Evolutionary conservation across 805 yeast genomes (phyloP), one percentile per base, ranked within the genome.

Genomic region (Kluyveromyces lactis): DNA sequence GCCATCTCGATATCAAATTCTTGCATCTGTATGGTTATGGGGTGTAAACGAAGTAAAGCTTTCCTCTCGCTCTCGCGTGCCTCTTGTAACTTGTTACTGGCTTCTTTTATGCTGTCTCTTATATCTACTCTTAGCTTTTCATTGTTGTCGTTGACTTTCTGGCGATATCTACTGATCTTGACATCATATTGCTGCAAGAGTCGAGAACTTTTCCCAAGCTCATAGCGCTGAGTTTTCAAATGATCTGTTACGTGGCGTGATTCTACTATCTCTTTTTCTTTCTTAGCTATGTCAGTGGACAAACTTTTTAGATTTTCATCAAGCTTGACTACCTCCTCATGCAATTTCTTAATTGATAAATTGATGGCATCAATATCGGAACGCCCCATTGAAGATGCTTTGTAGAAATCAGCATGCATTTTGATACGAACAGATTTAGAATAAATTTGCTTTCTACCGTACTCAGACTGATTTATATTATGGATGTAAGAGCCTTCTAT

Each of bases 391-490:
- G 45, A 48, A n/a, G 49, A 40, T 1, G 44, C 51, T 40, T 48
- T 51, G 46, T 53, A 56, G 35, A 53, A 50, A 19, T 48, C 43
- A 8, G 55, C 47, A 11, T 39, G 31, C 29, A 48, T 35, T 23
- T 46, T 52, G 8, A 42, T 44, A 13, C 18, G 2, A 15, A 18
- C 37, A 11, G 37, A 24, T 16, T 33, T 23, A 2, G 69, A 68
- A 53, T 72, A 66, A 2, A 69, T 61, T 51, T 78, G 84, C 45
- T 62, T 67, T 2, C 65, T 58, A 18, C 94, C 95, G 60, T 81
- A 86, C 13, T 55, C 58, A 1, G 96, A 87, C 44, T 66, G 66
- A 7, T 56, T 62, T 12, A 83, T 62, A 9, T 66, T 65, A 42
- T 73, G 75, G 11, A 77, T 44, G 2, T 69, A 65, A 40, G 71